Base-by-base conservation (phyloP, 352 stramenopile genomes). In the Phytophthora niederhauseri region DNA sequence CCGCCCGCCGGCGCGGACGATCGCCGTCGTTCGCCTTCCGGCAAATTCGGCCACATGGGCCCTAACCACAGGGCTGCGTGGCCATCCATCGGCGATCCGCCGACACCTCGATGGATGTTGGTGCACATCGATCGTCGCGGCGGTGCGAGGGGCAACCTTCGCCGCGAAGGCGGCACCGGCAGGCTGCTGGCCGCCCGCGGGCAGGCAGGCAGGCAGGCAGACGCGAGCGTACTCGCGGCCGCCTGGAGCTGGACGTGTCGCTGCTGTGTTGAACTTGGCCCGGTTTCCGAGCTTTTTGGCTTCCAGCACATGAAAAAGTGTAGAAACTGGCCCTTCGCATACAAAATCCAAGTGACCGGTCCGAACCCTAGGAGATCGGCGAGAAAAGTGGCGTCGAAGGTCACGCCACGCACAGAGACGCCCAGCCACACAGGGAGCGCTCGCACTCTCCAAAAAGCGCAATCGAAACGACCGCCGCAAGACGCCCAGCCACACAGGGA, bases 261-360 rank as follows among this genome's bases (percentile, higher is more conserved):
- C 41, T 17, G 41, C 15, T 22, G 41, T 24, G 45, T 76, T 76
- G 64, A 73, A 70, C 59, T 76, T 75, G 54, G 48, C 52, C 38
- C 12, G 48, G 60, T 71, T 49, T 57, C 56, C 51, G 30, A 66
- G 62, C 57, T 49, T 55, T 46, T 31, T 71, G 62, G 61, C 61
- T 66, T 52, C 48, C n/a, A 53, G 24, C 22, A 15, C 36, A 2
- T 51, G 41, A 20, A 8, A 48, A 48, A 20, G 54, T 24, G 62
- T 53, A 76, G 48, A 76, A 76, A 76, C 59, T 73, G 64, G 58
- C 53, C 68, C 34, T 63, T 49, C 22, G n/a, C 51, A 70, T 73
- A 66, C 66, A 70, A 61, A 70, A 6, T 55, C 49, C 57, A 69
- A 61, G 61, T 58, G 22, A 45, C 28, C 34, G 41, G 5, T 64